A percentile compares a stretch with the other conserved stretches of the same genome.
Conservation (phyloP, 352 stramenopile genomes). For the Globisporangium spiculum region DNA sequence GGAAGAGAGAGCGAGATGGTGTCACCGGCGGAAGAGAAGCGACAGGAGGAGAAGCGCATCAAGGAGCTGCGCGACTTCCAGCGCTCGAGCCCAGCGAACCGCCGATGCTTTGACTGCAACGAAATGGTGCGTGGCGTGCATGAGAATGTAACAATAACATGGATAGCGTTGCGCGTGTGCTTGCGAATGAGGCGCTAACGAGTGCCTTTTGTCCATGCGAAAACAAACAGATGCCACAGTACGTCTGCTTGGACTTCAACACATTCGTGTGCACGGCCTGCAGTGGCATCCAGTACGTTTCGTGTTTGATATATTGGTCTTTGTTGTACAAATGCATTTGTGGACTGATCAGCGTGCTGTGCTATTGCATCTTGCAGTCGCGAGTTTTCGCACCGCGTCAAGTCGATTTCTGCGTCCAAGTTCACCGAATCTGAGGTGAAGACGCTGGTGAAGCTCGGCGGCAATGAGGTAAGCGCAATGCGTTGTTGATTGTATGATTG, state of each 20-base stretch:
- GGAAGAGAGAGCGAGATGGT: not conserved
- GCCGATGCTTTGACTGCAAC: conserved; percentile 89
- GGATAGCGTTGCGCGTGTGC: not conserved
- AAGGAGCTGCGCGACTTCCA: conserved; percentile 88
- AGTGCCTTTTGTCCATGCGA: not conserved
- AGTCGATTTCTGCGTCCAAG: conserved; percentile 93
- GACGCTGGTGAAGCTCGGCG: conserved; percentile 84
- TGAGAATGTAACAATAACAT: not conserved
- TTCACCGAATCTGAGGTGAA: conserved; percentile 91
- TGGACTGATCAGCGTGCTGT: not conserved
- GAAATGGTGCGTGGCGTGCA: conserved; percentile 59
- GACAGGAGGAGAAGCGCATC: conserved; percentile 75
- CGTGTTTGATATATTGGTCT: not conserved
- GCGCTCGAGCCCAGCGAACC: conserved; percentile 63
- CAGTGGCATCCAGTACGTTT: conserved; percentile 90
- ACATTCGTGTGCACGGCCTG: conserved; percentile 94
- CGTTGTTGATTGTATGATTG: not conserved
- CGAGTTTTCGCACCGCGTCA: conserved; percentile 92
- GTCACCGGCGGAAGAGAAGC: conserved; percentile 65
- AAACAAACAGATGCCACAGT: conserved; percentile 81
- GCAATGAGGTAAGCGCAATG: conserved; percentile 74
- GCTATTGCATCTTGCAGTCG: conserved; percentile 36
- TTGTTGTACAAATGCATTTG: not conserved
- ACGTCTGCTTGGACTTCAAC: conserved; percentile 91
- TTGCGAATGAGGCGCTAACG: not conserved